Percentiles rank a stretch among this genome's conserved stretches.
phyloP scores from a whole-genome alignment of 306 rosid species.

The Medicago lupulina region DNA sequence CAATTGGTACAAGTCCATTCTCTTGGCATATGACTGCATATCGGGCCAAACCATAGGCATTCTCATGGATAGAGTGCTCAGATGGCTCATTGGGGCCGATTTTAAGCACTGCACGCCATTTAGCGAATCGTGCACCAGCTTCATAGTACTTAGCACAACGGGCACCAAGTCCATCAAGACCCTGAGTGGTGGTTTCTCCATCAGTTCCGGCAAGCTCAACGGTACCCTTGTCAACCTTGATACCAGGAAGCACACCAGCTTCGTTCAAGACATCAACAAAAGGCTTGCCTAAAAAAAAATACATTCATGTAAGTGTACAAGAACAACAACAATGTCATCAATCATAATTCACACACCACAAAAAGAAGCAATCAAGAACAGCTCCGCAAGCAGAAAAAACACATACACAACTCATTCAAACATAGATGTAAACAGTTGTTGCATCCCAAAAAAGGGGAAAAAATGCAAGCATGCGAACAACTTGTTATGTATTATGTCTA shows the following conservation, averaged over 20 bases:
- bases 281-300: constrained; percentile 40
- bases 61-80: constrained; percentile 41
- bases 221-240: constrained; percentile 58
- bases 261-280: constrained; percentile 50
- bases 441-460: background rate
- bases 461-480: too few species aligned
- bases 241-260: constrained; percentile 54
- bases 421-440: background rate
- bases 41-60: constrained; percentile 51
- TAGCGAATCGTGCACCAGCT: constrained; percentile 53
- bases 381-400: background rate
- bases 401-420: background rate
- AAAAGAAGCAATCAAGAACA: background rate
- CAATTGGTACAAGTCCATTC: constrained; percentile 54
- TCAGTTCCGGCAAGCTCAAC: constrained; percentile 50
- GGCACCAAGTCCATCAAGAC: constrained; percentile 50
- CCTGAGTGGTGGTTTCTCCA: constrained; percentile 55
- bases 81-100: constrained; percentile 55
- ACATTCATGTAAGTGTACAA: constrained; percentile 22
- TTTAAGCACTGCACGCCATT: constrained; percentile 52
- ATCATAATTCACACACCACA: constrained; percentile 2
- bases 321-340: background rate
- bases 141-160: constrained; percentile 50
- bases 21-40: constrained; percentile 55
- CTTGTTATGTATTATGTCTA: too few species aligned